Conservation (phyloP, 2,329 filamentous ascomycete species). For the Blumeriella jaapii region DNA sequence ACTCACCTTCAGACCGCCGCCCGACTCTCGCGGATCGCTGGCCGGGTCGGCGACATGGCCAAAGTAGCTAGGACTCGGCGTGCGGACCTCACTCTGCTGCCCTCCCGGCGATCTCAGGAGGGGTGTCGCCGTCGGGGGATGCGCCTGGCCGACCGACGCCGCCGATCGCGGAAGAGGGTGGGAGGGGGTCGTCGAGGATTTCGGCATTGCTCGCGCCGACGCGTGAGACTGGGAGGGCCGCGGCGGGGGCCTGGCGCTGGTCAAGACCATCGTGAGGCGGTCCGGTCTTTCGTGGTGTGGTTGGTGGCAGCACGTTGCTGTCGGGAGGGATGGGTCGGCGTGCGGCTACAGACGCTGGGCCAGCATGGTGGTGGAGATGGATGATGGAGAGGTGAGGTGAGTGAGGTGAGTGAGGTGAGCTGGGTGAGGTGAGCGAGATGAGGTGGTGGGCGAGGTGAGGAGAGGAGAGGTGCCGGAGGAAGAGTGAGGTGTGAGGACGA, state of each 20-base stretch:
- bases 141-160: constrained; percentile 21
- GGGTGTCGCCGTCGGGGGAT: constrained; percentile 15
- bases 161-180: constrained; percentile 15
- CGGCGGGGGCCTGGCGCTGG: constrained; percentile 22
- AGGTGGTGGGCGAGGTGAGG: too few relatives aligned
- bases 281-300: too few relatives aligned
- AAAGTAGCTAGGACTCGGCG: constrained; percentile 77
- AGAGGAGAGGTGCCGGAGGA: too few relatives aligned
- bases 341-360: too few relatives aligned
- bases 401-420: too few relatives aligned
- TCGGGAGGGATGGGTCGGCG: too few relatives aligned
- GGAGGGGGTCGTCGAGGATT: constrained; percentile 16
- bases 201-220: constrained; percentile 16
- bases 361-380: too few relatives aligned
- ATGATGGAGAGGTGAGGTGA: too few relatives aligned
- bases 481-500: too few relatives aligned
- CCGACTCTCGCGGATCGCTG: constrained; percentile 51
- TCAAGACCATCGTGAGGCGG: too few relatives aligned
- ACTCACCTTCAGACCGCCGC: constrained; percentile 48
- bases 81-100: constrained; percentile 26
- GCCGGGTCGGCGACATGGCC: constrained; percentile 56
- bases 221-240: constrained; percentile 22
- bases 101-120: constrained; percentile 19
- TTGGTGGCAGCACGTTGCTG: too few relatives aligned
- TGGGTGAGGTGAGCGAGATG: too few relatives aligned